Conservation (phyloP, 2,329 filamentous ascomycete species). For the Aspergillus pseudoglaucus region DNA sequence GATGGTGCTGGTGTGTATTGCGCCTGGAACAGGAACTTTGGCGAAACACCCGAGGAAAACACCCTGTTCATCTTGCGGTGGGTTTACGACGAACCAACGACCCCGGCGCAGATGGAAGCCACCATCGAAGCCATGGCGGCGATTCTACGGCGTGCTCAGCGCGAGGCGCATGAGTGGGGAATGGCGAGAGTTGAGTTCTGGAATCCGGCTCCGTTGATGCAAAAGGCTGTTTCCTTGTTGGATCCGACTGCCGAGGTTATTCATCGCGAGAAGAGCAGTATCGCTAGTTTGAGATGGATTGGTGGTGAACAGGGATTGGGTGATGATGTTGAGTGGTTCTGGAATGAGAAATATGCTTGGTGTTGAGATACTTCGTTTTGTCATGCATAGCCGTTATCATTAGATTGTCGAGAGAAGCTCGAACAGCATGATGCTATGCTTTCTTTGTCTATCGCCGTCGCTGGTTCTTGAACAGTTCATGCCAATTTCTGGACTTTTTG, state of each 20-base stretch:
- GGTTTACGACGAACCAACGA: slow-evolving; percentile 34
- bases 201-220: slow-evolving; percentile 62
- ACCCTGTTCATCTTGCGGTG: slow-evolving; percentile 39
- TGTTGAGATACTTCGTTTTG: slow-evolving; percentile 28
- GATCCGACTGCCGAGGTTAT: slow-evolving; percentile 34
- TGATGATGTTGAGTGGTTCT: slow-evolving; percentile 39
- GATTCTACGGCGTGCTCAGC: slow-evolving; percentile 61
- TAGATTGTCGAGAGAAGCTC: too few relatives aligned
- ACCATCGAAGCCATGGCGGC: slow-evolving; percentile 52
- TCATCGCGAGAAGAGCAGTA: slow-evolving; percentile 41
- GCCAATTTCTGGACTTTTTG: slow-evolving; percentile 38
- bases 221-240: slow-evolving; percentile 36
- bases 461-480: slow-evolving; percentile 36
- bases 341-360: slow-evolving; percentile 47
- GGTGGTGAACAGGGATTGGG: slow-evolving; percentile 32
- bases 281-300: slow-evolving; percentile 43
- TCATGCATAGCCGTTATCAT: neutral
- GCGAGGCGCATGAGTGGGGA: slow-evolving; percentile 65
- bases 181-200: slow-evolving; percentile 69
- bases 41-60: slow-evolving; percentile 28
- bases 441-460: slow-evolving; percentile 22
- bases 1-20: slow-evolving; percentile 34
- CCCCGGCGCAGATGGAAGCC: slow-evolving; percentile 41
- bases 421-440: neutral
- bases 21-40: slow-evolving; percentile 37